phyloP scores from a whole-genome alignment of 1,139 yeast genomes.

The Yamadazyma atmosphaerica region DNA sequence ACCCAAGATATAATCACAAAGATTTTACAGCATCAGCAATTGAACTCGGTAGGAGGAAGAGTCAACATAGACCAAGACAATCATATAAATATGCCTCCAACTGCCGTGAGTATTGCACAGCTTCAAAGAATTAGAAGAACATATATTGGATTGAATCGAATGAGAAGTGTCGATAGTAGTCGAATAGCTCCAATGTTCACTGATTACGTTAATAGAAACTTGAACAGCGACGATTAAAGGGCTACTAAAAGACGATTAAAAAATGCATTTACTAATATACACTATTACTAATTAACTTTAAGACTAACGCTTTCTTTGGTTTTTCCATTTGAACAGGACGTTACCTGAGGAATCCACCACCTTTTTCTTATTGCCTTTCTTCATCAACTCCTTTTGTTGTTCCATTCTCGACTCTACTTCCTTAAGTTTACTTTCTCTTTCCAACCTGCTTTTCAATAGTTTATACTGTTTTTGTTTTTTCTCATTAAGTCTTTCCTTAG shows the following conservation, averaged over 20 bases:
- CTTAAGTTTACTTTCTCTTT: slow-evolving; percentile 64
- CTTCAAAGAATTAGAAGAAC: slow-evolving; percentile 82
- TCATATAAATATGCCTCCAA: slow-evolving; percentile 62
- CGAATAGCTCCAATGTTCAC: slow-evolving; percentile 72
- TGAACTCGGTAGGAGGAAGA: slow-evolving; percentile 53
- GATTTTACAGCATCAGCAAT: slow-evolving; percentile 60
- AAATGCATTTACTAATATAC: slow-evolving; percentile 1
- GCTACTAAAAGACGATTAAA: too few species aligned
- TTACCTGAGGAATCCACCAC: slow-evolving; percentile 63
- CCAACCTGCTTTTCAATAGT: slow-evolving; percentile 56
- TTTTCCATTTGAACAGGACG: slow-evolving; percentile 81
- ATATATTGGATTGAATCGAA: slow-evolving; percentile 73
- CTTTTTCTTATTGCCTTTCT: slow-evolving; percentile 85
- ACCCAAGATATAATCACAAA: slow-evolving; percentile 65
- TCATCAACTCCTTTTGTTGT: slow-evolving; percentile 81
- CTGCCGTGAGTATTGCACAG: slow-evolving; percentile 68
- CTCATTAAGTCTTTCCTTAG: slow-evolving; percentile 46
- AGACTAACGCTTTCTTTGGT: slow-evolving; percentile 68
- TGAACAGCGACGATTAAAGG: slow-evolving; percentile 28
- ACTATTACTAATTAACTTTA: slow-evolving; percentile 1
- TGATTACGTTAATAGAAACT: slow-evolving; percentile 64
- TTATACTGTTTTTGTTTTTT: slow-evolving; percentile 61
- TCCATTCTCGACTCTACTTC: slow-evolving; percentile 75
- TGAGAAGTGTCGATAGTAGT: slow-evolving; percentile 67
- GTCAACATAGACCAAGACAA: slow-evolving; percentile 38